A percentile compares a stretch with the other conserved stretches of the same genome.
These are phyloP conservation scores for Chaetomiaceae sp. DNA, from an alignment of 2,329 filamentous ascomycete species.

Conservation along the genomic window DNA sequence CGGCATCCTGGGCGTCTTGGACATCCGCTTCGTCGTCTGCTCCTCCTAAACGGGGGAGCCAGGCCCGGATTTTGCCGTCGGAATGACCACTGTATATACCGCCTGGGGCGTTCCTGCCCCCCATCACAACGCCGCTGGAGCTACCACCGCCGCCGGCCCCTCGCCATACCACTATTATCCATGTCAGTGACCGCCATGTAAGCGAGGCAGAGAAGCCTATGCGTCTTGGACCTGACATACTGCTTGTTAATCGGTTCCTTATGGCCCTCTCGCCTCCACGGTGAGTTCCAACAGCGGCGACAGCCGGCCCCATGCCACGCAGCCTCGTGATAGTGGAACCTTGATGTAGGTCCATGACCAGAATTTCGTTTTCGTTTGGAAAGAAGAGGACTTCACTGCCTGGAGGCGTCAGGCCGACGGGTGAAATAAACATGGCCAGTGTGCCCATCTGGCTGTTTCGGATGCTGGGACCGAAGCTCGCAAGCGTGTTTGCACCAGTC, in stretches of 20 bases:
- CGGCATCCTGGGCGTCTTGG: constrained; percentile 37
- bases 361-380: constrained; percentile 74
- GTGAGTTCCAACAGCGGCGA: constrained; percentile 38
- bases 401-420: constrained; percentile 49
- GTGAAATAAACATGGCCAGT: constrained; percentile 56
- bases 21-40: constrained; percentile 40
- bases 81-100: constrained; percentile 73
- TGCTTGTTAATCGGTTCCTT: constrained; percentile 61
- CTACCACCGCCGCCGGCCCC: constrained; percentile 53
- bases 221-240: constrained; percentile 5
- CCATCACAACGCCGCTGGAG: constrained; percentile 54
- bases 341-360: constrained; percentile 72
- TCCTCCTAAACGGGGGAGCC: constrained; percentile 54
- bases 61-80: constrained; percentile 76
- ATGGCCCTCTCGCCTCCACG: constrained; percentile 51
- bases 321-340: constrained; percentile 67
- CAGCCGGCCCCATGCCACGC: constrained; percentile 53
- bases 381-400: constrained; percentile 67
- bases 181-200: neutral
- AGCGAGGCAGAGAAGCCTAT: neutral
- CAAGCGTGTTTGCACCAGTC: constrained; percentile 78
- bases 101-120: constrained; percentile 45
- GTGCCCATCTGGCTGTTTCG: constrained; percentile 64
- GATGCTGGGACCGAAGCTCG: constrained; percentile 77
- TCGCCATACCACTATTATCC: constrained; percentile 57